phyloP scores from a whole-genome alignment of 305 asterid genomes.

The Fraxinus nigra region DNA sequence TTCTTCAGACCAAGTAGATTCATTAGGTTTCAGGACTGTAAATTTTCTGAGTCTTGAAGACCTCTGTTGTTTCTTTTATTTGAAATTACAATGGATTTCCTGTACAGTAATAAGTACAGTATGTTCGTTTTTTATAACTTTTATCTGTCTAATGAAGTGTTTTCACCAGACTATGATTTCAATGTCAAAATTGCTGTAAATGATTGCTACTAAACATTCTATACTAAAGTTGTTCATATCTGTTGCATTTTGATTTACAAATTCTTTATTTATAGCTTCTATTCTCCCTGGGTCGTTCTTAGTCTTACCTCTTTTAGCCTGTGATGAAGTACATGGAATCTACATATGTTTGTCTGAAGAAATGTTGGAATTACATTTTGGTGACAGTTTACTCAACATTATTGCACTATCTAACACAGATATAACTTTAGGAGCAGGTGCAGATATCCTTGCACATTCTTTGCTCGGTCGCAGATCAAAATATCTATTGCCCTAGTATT shows the following conservation, averaged over 20 bases:
- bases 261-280: background rate
- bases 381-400: background rate
- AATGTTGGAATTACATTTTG: background rate
- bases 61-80: conserved; percentile 3
- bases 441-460: background rate
- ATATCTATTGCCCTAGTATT: background rate
- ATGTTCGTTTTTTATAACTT: conserved; percentile 6
- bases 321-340: background rate
- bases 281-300: background rate
- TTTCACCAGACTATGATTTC: background rate
- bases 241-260: background rate
- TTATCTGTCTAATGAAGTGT: background rate
- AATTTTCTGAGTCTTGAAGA: conserved; percentile 14
- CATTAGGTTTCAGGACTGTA: conserved; percentile 25
- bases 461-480: background rate
- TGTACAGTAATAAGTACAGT: conserved; percentile 31
- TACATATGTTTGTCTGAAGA: background rate
- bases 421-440: background rate
- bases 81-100: background rate
- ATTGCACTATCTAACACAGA: background rate
- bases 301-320: background rate
- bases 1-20: background rate
- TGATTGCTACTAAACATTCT: background rate
- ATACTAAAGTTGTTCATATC: background rate
- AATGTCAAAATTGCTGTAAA: background rate